Evolutionary conservation across 208 protist species (phyloP), one percentile per base, ranked within the genome.

Genomic region (Angomonas deanei): DNA sequence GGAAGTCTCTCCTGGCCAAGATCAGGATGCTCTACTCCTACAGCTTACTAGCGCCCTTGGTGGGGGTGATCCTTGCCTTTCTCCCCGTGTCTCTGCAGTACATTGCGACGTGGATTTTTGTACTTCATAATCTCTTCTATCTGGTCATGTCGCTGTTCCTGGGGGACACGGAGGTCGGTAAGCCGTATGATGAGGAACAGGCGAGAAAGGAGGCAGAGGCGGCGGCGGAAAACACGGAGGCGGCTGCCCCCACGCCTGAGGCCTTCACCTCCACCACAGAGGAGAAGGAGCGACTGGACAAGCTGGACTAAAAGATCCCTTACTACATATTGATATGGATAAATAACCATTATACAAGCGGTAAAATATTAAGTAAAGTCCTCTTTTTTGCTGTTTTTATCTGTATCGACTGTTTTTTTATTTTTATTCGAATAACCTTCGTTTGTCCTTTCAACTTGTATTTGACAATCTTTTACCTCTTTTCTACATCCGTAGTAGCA

Each of bases 81-180:
- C 42, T 82, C 38, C 76, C 80, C n/a, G 64, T 58, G 48, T 52
- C 60, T 17, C 21, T 86, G 46, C 75, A 78, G 73, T 66, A 68
- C 47, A 15, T 76, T 23, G 23, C 47, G 30, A 47, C 70, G 23
- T 28, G 54, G 32, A 49, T 56, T 11, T n/a, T 79, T 23, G 49
- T 82, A 26, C 66, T 54, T 33, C 64, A 69, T 46, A 74, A 49
- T n/a, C 3, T 54, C 17, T 23, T 68, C 31, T 64, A 50, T 31
- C 27, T 74, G 13, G 34, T 74, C 26, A 55, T 64, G 17, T 46
- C 64, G 17, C 30, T 61, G 28, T 34, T 66, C n/a, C 57, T 74
- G 31, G 30, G 53, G 28, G 11, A 59, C 31, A 39, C 53, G 17
- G 53, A 59, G 53, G 17, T 59, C 4, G 53, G 53, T 6, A 23